Evolutionary conservation across 805 yeast species (phyloP), one percentile per base, ranked within the genome.

Genomic region (Ogataea pignaliae): DNA sequence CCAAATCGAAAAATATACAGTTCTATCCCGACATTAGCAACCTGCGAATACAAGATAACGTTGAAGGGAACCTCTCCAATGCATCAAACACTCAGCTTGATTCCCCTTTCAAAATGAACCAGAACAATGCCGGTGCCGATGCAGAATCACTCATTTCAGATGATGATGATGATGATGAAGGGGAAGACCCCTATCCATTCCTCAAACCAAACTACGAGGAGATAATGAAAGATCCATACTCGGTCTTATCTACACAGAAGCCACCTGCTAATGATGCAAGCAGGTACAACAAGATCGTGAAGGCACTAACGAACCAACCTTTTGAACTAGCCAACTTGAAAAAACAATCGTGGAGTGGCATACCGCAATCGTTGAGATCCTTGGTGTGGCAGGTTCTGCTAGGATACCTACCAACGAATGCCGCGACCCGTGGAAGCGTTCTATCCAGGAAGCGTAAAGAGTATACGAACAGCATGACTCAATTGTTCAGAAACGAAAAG

Each of bases 291-390:
- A 81, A 80, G 60, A 88, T 89, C 62, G 83, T 82, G 43, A 71
- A 72, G 29, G 71, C 88, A 3, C 64, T 91, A 30, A 65, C 69
- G 7, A 66, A 64, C 21, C 72, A 72, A 42, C 68, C 70, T n/a
- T 79, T 90, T 32, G 86, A 88, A 51, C 62, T 87, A 46, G 73
- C 72, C 39, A 89, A 83, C 40, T 70, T 93, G 42, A 75, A 88
- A 49, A 81, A 85, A 58, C 73, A 89, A 40, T 78, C 97, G 14
- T 93, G 99, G 98, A 85, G 90, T 55, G 99, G 99, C 2, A 78
- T 93, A 6, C 98, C 99, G 0, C 68, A 75, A 11, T 83, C 81
- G 45, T 71, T 89, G 45, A 72, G 98, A 46, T 86, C 97, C 0
- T 66, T 83, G 34, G 79, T 86, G 11, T 93, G 99, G 99, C 95